phyloP scores from a whole-genome alignment of 495 filamentous ascomycete genomes.

The Daldinia loculata region DNA sequence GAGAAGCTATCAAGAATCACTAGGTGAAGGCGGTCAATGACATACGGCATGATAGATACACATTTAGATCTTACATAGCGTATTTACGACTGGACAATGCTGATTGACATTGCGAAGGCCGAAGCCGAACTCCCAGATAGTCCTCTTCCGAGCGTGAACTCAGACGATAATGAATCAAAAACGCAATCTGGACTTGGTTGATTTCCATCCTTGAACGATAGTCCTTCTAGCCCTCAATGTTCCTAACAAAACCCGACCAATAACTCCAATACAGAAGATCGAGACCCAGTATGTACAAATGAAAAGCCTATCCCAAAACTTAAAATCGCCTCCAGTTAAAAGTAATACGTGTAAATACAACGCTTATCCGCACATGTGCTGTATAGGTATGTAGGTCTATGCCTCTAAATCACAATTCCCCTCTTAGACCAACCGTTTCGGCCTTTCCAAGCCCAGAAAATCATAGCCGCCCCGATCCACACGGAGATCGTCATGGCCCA shows the following conservation, averaged over 20 bases:
- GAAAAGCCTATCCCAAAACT: slow-evolving; percentile 2
- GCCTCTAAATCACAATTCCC: slow-evolving; percentile 71
- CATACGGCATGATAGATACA: neutral
- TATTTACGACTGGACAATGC: neutral
- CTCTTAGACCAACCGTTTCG: slow-evolving; percentile 76
- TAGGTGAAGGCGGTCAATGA: neutral
- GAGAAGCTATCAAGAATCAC: neutral
- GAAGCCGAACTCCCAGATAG: neutral
- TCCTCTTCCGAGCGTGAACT: neutral
- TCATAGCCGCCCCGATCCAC: slow-evolving; percentile 77
- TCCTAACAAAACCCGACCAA: neutral
- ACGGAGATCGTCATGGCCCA: slow-evolving; percentile 83
- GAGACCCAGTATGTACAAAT: slow-evolving; percentile 8
- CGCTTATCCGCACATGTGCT: slow-evolving; percentile 3
- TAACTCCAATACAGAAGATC: neutral
- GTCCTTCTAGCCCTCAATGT: neutral
- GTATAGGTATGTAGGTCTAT: neutral
- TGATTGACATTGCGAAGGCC: neutral
- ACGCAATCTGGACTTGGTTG: neutral
- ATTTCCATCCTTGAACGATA: neutral
- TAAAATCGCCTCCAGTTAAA: slow-evolving; percentile 13
- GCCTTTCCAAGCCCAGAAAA: slow-evolving; percentile 83
- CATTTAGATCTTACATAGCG: neutral
- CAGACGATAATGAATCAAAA: neutral
- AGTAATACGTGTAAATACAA: slow-evolving; percentile 3